phyloP scores from a whole-genome alignment of 257 asterid genomes.

The Petrea volubilis region DNA sequence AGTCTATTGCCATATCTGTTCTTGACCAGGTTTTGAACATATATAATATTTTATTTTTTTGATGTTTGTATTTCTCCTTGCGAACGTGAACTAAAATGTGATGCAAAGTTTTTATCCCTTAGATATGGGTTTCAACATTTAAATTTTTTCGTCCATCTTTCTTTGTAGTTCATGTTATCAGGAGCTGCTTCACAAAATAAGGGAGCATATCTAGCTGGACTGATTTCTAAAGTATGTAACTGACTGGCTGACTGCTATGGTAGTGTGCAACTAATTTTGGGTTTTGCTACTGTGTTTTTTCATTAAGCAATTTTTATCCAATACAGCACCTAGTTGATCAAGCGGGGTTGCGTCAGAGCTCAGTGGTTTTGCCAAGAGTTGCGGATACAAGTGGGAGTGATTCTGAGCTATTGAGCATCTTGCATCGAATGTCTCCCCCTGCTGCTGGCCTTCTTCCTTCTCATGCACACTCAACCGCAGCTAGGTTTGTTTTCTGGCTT shows the following conservation, averaged over 20 bases:
- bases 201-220: constrained; percentile 71
- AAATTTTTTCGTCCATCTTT: constrained; percentile 21
- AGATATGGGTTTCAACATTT: constrained; percentile 2
- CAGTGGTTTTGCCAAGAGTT: constrained; percentile 45
- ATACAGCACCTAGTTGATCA: constrained; percentile 57
- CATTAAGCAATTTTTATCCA: constrained; percentile 19
- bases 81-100: neutral
- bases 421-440: constrained; percentile 45
- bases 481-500: constrained; percentile 42
- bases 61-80: neutral
- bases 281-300: constrained; percentile 8
- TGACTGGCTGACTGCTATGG: constrained; percentile 16
- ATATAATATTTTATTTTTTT: neutral
- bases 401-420: constrained; percentile 35
- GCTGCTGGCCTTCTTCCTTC: constrained; percentile 34
- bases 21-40: constrained; percentile 81
- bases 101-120: constrained; percentile 5
- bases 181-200: constrained; percentile 67
- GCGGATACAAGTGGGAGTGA: constrained; percentile 39
- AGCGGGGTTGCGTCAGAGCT: constrained; percentile 35
- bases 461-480: constrained; percentile 32
- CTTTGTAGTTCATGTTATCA: constrained; percentile 76
- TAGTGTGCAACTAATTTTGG: constrained; percentile 16
- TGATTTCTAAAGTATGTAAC: constrained; percentile 69
- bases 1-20: constrained; percentile 66